Evolutionary conservation across 305 asterid genomes (phyloP).

Genomic region (Salvia sclarea): DNA sequence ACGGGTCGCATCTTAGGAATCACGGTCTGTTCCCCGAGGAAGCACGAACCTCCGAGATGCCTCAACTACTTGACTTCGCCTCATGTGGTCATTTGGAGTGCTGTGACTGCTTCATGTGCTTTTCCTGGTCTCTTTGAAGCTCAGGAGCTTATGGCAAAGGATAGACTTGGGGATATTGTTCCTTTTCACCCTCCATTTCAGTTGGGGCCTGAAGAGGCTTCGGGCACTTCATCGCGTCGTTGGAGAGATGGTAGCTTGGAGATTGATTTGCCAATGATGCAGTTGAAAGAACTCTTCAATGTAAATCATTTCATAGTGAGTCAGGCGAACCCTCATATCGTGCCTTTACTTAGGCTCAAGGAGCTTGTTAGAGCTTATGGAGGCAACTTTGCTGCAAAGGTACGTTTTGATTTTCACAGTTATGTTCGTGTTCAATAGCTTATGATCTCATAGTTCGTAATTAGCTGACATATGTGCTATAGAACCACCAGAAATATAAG

Average conservation of each 20-base stretch:
- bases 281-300: constrained; percentile 90
- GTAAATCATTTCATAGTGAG: constrained; percentile 96
- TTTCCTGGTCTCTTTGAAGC: constrained; percentile 97
- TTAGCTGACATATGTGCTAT: neutral
- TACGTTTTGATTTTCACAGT: constrained; percentile 27
- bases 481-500: neutral
- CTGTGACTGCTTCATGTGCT: constrained; percentile 96
- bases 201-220: constrained; percentile 69
- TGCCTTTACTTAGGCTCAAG: constrained; percentile 81
- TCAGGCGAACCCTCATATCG: constrained; percentile 94
- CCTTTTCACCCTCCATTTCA: constrained; percentile 97
- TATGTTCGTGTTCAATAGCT: neutral
- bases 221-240: constrained; percentile 62
- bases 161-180: constrained; percentile 83
- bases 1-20: constrained; percentile 86
- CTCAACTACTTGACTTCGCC: constrained; percentile 96
- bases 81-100: constrained; percentile 97
- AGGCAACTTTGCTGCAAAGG: constrained; percentile 96
- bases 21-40: constrained; percentile 93
- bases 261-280: constrained; percentile 96
- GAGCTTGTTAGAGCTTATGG: constrained; percentile 87
- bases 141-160: constrained; percentile 97
- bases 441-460: neutral
- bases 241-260: constrained; percentile 99
- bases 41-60: constrained; percentile 98